Base-by-base conservation (phyloP, 2,329 filamentous ascomycete genomes). In the Alternaria novae-zelandiae region DNA sequence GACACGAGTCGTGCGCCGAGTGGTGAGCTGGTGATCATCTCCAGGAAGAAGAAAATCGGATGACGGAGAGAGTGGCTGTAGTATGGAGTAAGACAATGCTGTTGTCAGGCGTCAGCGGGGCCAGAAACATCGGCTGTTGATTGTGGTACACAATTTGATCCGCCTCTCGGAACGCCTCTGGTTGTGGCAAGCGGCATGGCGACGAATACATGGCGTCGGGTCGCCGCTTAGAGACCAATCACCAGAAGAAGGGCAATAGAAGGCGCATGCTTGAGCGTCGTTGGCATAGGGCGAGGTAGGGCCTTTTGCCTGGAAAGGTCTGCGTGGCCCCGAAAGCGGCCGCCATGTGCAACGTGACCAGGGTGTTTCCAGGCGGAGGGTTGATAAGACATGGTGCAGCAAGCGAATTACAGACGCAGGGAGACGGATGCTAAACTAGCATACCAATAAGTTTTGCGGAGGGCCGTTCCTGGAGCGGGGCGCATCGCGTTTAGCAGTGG, bases 111-210 rank as follows among this genome's bases (percentile, higher is more conserved):
- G 74, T 78, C 75, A 77, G 75, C 73, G 70, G 71, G 74, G 72
- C 68, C 71, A 73, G 68, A 69, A 64, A 65, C 49, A 63, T 70
- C 62, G 70, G 69, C 64, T 69, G 65, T 71, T 70, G 71, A 70
- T 67, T 61, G 70, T 77, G 65, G 74, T 69, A 73, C 72, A 75
- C 70, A 65, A 68, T 66, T 53, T 64, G 61, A 66, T 70, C 66
- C 64, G 68, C 68, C 67, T 68, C 50, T 70, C 69, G 73, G 72
- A 62, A 68, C 51, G 41, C 47, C 45, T 45, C 60, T 64, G 28
- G 41, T 69, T 69, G 68, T 71, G 71, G 75, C 77, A 76, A 78
- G 76, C 72, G 76, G 75, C 74, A 71, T 74, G 66, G 72, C 71
- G 66, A 56, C 65, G 69, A 72, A 69, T 68, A 72, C 66, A 73